Conservation (phyloP, 805 yeast genomes). For the Schwanniomyces yamadae region DNA sequence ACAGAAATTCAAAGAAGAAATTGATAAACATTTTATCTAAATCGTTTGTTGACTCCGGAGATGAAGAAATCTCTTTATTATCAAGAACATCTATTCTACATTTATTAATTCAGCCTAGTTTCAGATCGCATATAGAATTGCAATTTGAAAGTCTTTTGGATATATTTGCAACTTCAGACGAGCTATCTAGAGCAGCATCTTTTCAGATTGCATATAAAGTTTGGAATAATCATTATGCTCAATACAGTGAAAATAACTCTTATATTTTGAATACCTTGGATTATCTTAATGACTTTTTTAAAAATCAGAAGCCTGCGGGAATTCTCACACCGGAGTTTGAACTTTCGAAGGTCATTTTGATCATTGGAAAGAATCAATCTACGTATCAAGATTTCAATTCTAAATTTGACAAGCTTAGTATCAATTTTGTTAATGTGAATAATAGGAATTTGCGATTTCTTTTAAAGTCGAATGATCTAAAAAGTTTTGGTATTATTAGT, state of each 20-base stretch:
- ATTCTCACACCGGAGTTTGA: constrained; percentile 9
- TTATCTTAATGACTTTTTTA: constrained; percentile 13
- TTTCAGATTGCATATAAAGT: constrained; percentile 31
- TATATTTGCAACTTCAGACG: constrained; percentile 12
- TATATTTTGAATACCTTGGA: constrained; percentile 19
- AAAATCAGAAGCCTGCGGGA: background rate
- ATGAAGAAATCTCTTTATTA: constrained; percentile 1
- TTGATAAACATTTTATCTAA: constrained; percentile 14
- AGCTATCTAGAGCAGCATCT: constrained; percentile 1
- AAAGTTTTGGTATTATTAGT: background rate
- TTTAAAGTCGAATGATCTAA: background rate
- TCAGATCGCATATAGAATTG: constrained; percentile 51
- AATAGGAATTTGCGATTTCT: background rate
- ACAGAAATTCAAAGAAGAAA: constrained; percentile 19
- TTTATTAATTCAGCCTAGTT: constrained; percentile 51
- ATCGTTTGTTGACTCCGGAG: constrained; percentile 2
- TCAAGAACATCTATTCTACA: constrained; percentile 31
- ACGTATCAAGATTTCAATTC: background rate
- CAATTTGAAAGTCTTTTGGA: constrained; percentile 25
- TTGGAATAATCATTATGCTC: constrained; percentile 42
- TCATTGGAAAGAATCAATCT: background rate
- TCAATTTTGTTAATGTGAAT: background rate
- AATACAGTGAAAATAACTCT: constrained; percentile 18
- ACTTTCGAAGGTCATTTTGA: constrained; percentile 10
- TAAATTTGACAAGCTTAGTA: background rate